Evolutionary conservation across 2,329 filamentous ascomycete species (phyloP).

Genomic region (Cercospora berteroae): DNA sequence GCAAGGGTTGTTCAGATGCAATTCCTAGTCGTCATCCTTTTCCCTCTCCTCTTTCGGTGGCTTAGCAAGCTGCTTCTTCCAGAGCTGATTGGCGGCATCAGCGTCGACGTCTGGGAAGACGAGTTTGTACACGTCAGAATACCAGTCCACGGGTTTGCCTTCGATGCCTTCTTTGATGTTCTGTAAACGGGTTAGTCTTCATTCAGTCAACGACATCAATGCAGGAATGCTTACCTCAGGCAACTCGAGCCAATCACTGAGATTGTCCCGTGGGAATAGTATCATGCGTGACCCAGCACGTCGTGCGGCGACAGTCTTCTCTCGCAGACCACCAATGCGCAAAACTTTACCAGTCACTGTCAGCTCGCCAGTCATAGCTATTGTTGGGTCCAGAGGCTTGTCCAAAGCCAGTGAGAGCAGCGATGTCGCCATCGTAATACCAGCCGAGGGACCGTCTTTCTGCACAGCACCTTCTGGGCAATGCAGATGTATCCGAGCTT

Average conservation of each 20-base stretch:
- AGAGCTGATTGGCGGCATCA: slow-evolving; percentile 67
- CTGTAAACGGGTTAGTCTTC: slow-evolving; percentile 49
- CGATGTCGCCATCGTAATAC: slow-evolving; percentile 97
- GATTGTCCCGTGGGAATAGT: slow-evolving; percentile 92
- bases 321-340: slow-evolving; percentile 85
- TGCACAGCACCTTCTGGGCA: slow-evolving; percentile 94
- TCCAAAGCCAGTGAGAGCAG: slow-evolving; percentile 82
- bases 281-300: slow-evolving; percentile 89
- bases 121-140: slow-evolving; percentile 85
- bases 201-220: not conserved
- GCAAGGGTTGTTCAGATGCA: slow-evolving; percentile 5
- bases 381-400: slow-evolving; percentile 72
- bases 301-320: slow-evolving; percentile 95
- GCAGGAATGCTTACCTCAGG: slow-evolving; percentile 70
- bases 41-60: slow-evolving; percentile 53
- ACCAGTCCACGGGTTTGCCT: slow-evolving; percentile 89
- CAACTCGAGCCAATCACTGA: slow-evolving; percentile 95
- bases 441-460: slow-evolving; percentile 78
- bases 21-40: slow-evolving; percentile 26
- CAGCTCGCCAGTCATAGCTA: slow-evolving; percentile 97
- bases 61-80: slow-evolving; percentile 63
- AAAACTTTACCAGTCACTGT: slow-evolving; percentile 96
- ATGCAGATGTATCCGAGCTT: slow-evolving; percentile 91
- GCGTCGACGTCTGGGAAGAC: slow-evolving; percentile 81
- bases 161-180: slow-evolving; percentile 97